Evolutionary conservation across 176 grass and related monocot species (phyloP).

Genomic region (Lolium rigidum): DNA sequence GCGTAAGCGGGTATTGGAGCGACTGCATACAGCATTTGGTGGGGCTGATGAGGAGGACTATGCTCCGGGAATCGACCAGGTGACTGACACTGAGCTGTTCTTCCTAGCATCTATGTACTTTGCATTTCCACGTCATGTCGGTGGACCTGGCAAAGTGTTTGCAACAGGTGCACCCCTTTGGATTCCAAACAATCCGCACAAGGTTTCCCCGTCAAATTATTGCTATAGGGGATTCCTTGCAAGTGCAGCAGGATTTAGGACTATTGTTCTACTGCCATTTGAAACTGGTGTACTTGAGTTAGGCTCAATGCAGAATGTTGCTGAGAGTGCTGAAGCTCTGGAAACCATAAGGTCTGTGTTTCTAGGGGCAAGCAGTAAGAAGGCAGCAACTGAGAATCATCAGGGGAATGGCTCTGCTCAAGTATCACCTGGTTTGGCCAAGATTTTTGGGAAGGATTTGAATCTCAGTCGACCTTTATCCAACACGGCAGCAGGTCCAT

Average conservation of each 20-base stretch:
- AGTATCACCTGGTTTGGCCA: conserved; percentile 35
- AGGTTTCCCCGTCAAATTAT: conserved; percentile 60
- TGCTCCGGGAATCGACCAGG: conserved; percentile 69
- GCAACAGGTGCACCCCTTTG: conserved; percentile 66
- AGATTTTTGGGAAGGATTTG: conserved; percentile 84
- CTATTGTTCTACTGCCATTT: conserved; percentile 71
- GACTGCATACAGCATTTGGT: conserved; percentile 61
- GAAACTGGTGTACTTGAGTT: conserved; percentile 84
- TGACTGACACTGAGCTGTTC: conserved; percentile 84
- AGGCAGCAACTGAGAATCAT: conserved; percentile 33
- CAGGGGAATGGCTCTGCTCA: conserved; percentile 43
- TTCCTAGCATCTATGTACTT: conserved; percentile 90
- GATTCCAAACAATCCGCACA: conserved; percentile 56
- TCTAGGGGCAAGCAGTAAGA: conserved; percentile 31
- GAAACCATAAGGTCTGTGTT: conserved; percentile 71
- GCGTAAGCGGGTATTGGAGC: conserved; percentile 60
- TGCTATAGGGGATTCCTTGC: conserved; percentile 78
- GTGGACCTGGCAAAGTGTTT: conserved; percentile 69
- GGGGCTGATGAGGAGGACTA: conserved; percentile 75
- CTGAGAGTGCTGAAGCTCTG: conserved; percentile 59
- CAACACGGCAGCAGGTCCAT: conserved; percentile 22
- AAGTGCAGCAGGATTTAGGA: conserved; percentile 64
- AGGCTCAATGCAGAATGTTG: conserved; percentile 60
- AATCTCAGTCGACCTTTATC: conserved; percentile 47
- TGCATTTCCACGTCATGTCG: conserved; percentile 64